Base-by-base conservation (phyloP, 495 filamentous ascomycete species). In the Aspergillus avenaceus region DNA sequence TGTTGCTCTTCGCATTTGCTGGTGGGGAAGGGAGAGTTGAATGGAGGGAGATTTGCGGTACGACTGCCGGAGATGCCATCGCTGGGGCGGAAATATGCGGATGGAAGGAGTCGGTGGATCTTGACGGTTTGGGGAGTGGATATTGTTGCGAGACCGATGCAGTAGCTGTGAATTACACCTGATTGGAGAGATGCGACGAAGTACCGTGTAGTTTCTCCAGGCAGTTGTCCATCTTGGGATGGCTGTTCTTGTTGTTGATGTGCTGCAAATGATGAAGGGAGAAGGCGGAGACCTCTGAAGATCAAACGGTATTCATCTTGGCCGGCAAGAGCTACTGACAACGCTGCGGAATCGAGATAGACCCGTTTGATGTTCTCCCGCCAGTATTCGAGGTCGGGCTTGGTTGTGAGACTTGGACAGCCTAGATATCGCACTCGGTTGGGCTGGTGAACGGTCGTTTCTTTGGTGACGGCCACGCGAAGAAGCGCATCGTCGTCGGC, bases 381-480 rank as follows among this genome's bases (percentile, higher is more conserved):
- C 59, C 59, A 62, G 47, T 62, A 62, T 1, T 26, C 18, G n/a
- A 58, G 46, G 21, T 37, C 32, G 8, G 47, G 26, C 11, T 24
- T 21, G 13, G 3, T 23, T 32, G 38, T 24, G 12, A 23, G 18
- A 19, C 12, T 12, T 22, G 59, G 59, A 19, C 47, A 26, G 16
- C 59, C 59, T 2, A 62, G 40, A 45, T 58, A 58, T n/a, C 50
- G 55, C 11, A 58, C 55, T 21, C 59, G 55, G 16, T 37, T 49
- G 5, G 52, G 45, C 18, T 47, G 49, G 37, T 52, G 41, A 18
- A 45, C 5, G 26, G 50, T 58, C 7, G 49, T 51, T 25, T 62
- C 55, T 14, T 51, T 51, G 16, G 24, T 40, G 49, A 58, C 52
- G 3, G 26, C 37, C 4, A 62, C 53, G 31, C 59, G 59, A 19